These are phyloP conservation scores for Bjerkandera adusta DNA, from an alignment of 1,284 basidiomycete species.

Conservation along the genomic window DNA sequence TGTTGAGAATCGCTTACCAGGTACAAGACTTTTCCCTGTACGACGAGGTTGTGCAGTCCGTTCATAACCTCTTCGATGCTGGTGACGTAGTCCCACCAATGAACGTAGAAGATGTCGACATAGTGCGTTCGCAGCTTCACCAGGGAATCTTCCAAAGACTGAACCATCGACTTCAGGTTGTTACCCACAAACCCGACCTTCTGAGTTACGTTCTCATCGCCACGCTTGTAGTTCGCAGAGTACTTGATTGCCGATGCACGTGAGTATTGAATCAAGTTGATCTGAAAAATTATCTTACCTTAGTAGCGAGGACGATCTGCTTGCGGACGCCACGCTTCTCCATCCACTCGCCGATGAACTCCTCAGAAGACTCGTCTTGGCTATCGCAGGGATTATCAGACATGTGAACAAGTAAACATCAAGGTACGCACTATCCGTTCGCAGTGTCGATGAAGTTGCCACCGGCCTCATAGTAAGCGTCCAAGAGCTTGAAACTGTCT, in stretches of 20 bases:
- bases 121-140: constrained; percentile 8
- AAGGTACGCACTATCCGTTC: constrained; percentile 38
- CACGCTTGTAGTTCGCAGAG: constrained; percentile 32
- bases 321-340: constrained; percentile 48
- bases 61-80: constrained; percentile 13
- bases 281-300: constrained; percentile 33
- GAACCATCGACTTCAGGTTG: constrained; percentile 8
- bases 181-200: too few relatives aligned
- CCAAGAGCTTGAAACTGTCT: constrained; percentile 39
- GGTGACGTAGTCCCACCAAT: constrained; percentile 10
- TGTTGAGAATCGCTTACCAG: too few relatives aligned
- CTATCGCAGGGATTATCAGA: not conserved
- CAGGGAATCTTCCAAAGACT: constrained; percentile 2
- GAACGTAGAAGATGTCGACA: constrained; percentile 11
- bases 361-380: constrained; percentile 36
- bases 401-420: not conserved
- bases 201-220: constrained; percentile 25
- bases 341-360: constrained; percentile 59
- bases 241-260: constrained; percentile 25
- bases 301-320: constrained; percentile 54
- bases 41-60: constrained; percentile 11
- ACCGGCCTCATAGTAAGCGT: constrained; percentile 42
- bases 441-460: constrained; percentile 57
- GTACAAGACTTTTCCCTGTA: constrained; percentile 8
- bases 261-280: not conserved